Evolutionary conservation across 2,329 filamentous ascomycete genomes (phyloP), one percentile per base, ranked within the genome.

Genomic region (Curvularia eragrostidis): DNA sequence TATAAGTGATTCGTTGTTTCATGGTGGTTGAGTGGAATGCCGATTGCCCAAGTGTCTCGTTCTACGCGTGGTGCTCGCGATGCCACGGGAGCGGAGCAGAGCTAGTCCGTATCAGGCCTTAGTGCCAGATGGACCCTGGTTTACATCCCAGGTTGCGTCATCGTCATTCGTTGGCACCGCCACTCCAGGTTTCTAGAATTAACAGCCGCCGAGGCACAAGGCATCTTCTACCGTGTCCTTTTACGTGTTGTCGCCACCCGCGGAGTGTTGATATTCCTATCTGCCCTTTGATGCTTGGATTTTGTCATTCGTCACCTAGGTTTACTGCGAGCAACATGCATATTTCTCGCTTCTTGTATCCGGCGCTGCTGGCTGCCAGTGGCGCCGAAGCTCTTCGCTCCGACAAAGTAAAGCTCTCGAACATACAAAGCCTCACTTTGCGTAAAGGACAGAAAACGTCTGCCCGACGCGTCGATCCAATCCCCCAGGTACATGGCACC

Each of bases 351-450:
- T 57, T 74, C 47, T 56, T 78, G 41, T 73, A 66, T 41, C 60
- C 73, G 42, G 70, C 70, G 34, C 61, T 78, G 56, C 67, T 78
- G 46, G 69, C 65, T 41, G 58, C 68, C 42, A 62, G 68, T 66
- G 62, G 64, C 61, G 67, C 65, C 42, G 61, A 67, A 52, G 76
- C 76, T 36, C 61, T 75, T 1, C 69, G 75, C 59, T 65, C 76
- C 69, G 54, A 65, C 72, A 85, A 81, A 61, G 82, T 89, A 59
- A 82, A 87, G 43, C 83, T 89, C 47, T 87, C 85, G 9, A 83
- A 86, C 55, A 89, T 98, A 54, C 85, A 91, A 65, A 84, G 89
- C 47, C 85, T 98, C 39, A 97, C 93, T 6, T 85, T 97, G 12
- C 89, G 87, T 58, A 83, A 84, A 64, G 83, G 84, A 73, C 82